Percentiles rank a stretch among this genome's conserved stretches.
Conservation (phyloP, 495 filamentous ascomycete species). For the Tetracladium setigerum region DNA sequence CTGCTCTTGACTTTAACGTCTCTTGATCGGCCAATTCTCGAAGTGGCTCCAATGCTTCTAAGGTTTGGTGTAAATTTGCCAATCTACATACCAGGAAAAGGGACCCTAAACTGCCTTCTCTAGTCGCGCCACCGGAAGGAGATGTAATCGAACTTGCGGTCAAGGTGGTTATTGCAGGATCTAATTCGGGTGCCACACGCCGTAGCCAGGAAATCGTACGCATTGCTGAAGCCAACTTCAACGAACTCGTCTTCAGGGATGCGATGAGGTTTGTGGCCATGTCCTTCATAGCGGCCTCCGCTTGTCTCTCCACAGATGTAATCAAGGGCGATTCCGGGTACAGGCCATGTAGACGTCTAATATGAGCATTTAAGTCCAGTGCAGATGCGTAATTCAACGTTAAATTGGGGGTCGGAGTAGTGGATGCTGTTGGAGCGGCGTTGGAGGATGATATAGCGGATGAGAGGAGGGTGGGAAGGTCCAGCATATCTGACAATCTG, state of each 20-base stretch:
- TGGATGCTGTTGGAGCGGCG: constrained; percentile 39
- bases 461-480: constrained; percentile 79
- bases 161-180: constrained; percentile 25
- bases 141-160: constrained; percentile 8
- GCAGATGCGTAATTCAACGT: constrained; percentile 76
- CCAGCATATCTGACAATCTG: constrained; percentile 81
- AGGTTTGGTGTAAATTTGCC: constrained; percentile 67
- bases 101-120: constrained; percentile 62
- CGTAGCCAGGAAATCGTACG: constrained; percentile 89
- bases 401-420: constrained; percentile 16
- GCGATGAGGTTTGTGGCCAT: constrained; percentile 82
- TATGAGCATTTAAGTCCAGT: constrained; percentile 88
- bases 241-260: constrained; percentile 62
- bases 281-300: constrained; percentile 80
- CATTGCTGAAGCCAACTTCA: constrained; percentile 88
- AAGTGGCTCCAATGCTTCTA: constrained; percentile 80
- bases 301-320: constrained; percentile 62
- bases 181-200: constrained; percentile 75
- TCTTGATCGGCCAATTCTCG: constrained; percentile 88
- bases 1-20: constrained; percentile 36
- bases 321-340: constrained; percentile 76
- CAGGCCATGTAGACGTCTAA: constrained; percentile 74
- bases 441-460: constrained; percentile 58
- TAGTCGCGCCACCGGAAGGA: constrained; percentile 19
- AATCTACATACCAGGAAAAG: constrained; percentile 85